Conservation (phyloP, 805 yeast species). For the Metschnikowia henanensis region DNA sequence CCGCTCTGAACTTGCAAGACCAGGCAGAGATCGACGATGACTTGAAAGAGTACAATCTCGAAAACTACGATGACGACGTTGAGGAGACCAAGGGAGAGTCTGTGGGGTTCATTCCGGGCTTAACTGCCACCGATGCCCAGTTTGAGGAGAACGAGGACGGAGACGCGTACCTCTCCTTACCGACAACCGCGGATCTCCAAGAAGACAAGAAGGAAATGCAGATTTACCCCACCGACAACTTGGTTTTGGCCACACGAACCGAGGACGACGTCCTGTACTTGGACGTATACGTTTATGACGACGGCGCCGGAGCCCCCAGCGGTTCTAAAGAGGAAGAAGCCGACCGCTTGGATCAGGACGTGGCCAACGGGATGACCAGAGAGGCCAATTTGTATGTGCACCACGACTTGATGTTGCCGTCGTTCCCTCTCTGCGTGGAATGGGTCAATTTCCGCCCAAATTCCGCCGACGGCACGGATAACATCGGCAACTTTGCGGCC, state of each 20-base stretch:
- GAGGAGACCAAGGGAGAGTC: conserved; percentile 55
- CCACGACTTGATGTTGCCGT: conserved; percentile 95
- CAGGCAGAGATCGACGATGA: conserved; percentile 77
- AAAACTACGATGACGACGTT: conserved; percentile 68
- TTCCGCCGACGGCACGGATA: conserved; percentile 25
- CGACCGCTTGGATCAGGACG: conserved; percentile 70
- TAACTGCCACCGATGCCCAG: conserved; percentile 56
- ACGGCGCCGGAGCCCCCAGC: conserved; percentile 81
- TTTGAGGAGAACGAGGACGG: conserved; percentile 45
- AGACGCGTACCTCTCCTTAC: conserved; percentile 61
- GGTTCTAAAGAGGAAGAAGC: conserved; percentile 66
- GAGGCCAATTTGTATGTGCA: conserved; percentile 85
- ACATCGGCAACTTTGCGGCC: conserved; percentile 90
- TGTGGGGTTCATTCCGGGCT: conserved; percentile 70
- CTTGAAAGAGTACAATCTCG: conserved; percentile 83
- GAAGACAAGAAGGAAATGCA: conserved; percentile 86
- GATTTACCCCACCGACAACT: conserved; percentile 85
- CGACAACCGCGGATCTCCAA: conserved; percentile 58
- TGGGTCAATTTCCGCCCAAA: conserved; percentile 82
- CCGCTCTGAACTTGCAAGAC: conserved; percentile 37
- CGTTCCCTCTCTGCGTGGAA: conserved; percentile 95
- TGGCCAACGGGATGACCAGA: conserved; percentile 68
- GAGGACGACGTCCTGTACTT: conserved; percentile 92
- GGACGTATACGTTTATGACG: conserved; percentile 94
- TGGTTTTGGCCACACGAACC: conserved; percentile 89